A percentile compares a stretch with the other conserved stretches of the same genome.
Evolutionary conservation across 2,329 filamentous ascomycete species (phyloP).

Genomic region (Raffaelea albimanens): DNA sequence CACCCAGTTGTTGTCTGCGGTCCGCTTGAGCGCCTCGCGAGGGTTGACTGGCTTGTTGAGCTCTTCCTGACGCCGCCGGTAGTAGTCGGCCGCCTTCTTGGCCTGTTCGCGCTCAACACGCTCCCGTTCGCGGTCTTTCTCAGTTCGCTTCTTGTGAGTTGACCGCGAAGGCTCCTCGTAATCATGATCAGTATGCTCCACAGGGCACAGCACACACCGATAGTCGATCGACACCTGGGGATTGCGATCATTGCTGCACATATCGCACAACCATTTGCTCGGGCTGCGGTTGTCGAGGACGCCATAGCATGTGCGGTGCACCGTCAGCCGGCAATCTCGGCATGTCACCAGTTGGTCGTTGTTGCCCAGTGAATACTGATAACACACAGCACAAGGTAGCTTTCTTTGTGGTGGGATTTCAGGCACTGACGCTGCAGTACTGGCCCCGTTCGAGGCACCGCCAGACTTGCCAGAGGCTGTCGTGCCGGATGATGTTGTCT

Average conservation of each 20-base stretch:
- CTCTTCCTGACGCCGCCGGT: slow-evolving; percentile 73
- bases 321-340: slow-evolving; percentile 79
- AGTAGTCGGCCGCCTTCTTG: slow-evolving; percentile 68
- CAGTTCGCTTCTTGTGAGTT: slow-evolving; percentile 77
- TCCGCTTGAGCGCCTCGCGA: slow-evolving; percentile 85
- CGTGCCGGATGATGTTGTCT: slow-evolving; percentile 15
- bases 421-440: slow-evolving; percentile 52
- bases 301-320: slow-evolving; percentile 91
- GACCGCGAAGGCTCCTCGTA: slow-evolving; percentile 75
- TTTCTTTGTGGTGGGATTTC: slow-evolving; percentile 69
- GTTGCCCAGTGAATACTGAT: slow-evolving; percentile 54
- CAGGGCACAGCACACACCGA: slow-evolving; percentile 84
- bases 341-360: slow-evolving; percentile 70
- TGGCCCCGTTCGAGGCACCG: slow-evolving; percentile 18
- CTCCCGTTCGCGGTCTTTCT: slow-evolving; percentile 85
- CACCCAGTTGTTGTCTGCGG: slow-evolving; percentile 95
- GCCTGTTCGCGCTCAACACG: slow-evolving; percentile 76
- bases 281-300: slow-evolving; percentile 58
- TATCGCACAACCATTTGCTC: slow-evolving; percentile 89
- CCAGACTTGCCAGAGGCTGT: not conserved
- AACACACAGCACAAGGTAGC: slow-evolving; percentile 80
- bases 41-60: slow-evolving; percentile 75
- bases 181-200: slow-evolving; percentile 72
- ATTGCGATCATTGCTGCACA: slow-evolving; percentile 88
- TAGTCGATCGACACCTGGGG: slow-evolving; percentile 90